Evolutionary conservation across 371 early-diverging fungal genomes (phyloP).

Genomic region (Rhizomucor miehei): DNA sequence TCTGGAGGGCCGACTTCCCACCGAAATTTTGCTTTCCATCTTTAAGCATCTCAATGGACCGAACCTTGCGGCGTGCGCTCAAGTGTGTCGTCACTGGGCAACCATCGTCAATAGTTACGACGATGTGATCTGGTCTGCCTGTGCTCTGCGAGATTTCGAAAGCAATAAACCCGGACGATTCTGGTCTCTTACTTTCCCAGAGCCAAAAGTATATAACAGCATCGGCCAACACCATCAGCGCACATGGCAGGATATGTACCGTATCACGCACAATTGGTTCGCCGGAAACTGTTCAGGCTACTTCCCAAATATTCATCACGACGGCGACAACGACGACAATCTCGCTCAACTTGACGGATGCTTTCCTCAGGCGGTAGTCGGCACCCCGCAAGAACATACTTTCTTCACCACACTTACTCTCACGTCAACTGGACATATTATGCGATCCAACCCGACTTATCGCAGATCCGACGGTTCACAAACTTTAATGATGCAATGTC

Average conservation of each 20-base stretch:
- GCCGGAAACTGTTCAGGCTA: constrained; percentile 40
- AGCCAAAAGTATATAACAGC: constrained; percentile 16
- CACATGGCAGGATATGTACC: constrained; percentile 53
- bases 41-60: constrained; percentile 36
- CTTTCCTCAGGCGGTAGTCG: constrained; percentile 33
- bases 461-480: constrained; percentile 16
- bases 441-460: constrained; percentile 58
- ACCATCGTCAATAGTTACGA: constrained; percentile 34
- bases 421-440: constrained; percentile 23
- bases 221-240: constrained; percentile 8
- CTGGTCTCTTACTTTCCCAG: constrained; percentile 41
- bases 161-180: constrained; percentile 17
- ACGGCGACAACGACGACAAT: not conserved
- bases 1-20: constrained; percentile 21
- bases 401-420: constrained; percentile 43
- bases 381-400: constrained; percentile 51
- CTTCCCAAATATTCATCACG: constrained; percentile 24
- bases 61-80: constrained; percentile 20
- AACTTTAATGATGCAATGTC: constrained; percentile 27
- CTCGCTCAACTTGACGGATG: too few species aligned
- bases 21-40: constrained; percentile 37
- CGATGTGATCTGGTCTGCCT: constrained; percentile 34
- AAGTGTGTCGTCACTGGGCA: constrained; percentile 38
- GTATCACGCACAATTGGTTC: constrained; percentile 55
- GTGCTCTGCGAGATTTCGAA: constrained; percentile 28